These are phyloP conservation scores for Vitis hybrid DNA, from an alignment of 177 flowering plant genomes.

Conservation along the genomic window DNA sequence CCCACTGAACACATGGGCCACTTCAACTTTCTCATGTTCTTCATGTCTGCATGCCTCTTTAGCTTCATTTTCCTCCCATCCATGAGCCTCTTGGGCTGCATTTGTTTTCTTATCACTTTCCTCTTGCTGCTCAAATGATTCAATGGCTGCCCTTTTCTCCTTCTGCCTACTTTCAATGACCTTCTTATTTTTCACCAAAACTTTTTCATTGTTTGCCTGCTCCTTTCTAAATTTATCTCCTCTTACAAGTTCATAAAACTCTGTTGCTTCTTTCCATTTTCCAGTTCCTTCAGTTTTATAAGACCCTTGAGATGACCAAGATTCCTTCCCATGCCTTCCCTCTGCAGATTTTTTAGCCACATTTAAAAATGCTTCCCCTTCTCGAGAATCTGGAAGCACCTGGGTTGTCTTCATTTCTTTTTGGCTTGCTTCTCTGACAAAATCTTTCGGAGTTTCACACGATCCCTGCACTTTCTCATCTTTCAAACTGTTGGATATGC, in stretches of 20 bases:
- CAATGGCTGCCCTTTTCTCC: constrained; percentile 12
- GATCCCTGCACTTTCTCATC: constrained; percentile 25
- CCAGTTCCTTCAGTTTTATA: constrained; percentile 32
- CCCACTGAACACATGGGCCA: constrained; percentile 16
- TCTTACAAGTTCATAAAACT: constrained; percentile 57
- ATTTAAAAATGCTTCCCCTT: constrained; percentile 17
- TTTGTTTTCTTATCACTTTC: constrained; percentile 21
- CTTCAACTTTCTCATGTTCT: constrained; percentile 13
- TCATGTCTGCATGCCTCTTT: constrained; percentile 7
- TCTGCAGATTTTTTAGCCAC: constrained; percentile 20
- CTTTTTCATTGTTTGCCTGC: constrained; percentile 11
- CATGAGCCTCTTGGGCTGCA: constrained; percentile 20
- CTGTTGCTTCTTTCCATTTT: constrained; percentile 66
- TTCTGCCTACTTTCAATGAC: constrained; percentile 9
- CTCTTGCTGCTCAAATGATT: constrained; percentile 18
- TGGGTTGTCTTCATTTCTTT: constrained; percentile 11
- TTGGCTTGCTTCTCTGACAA: constrained; percentile 25
- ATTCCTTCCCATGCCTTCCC: constrained; percentile 26
- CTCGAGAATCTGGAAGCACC: constrained; percentile 27
- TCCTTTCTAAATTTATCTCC: constrained; percentile 25
- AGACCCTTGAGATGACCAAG: constrained; percentile 25
- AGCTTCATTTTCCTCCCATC: constrained; percentile 11
- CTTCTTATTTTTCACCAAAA: constrained; percentile 11
- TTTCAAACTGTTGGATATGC: constrained; percentile 12
- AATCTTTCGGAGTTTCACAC: constrained; percentile 19